A percentile compares a stretch with the other conserved stretches of the same genome.
These are phyloP conservation scores for Rusavskia elegans DNA, from an alignment of 495 filamentous ascomycete species.

Conservation along the genomic window DNA sequence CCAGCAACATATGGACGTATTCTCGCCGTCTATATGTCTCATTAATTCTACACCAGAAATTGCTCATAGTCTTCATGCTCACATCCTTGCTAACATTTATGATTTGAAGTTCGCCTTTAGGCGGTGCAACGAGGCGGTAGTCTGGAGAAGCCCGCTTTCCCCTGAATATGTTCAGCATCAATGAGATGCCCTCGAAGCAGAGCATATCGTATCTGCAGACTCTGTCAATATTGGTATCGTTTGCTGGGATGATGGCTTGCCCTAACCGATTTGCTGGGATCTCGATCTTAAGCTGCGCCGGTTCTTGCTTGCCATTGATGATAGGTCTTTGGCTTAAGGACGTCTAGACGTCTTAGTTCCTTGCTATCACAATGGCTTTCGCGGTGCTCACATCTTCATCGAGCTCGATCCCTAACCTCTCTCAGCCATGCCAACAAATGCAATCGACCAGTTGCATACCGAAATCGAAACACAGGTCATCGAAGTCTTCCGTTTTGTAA, in stretches of 20 bases:
- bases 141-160: constrained; percentile 58
- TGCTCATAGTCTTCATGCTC: constrained; percentile 9
- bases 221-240: not conserved
- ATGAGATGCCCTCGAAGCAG: constrained; percentile 91
- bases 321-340: constrained; percentile 56
- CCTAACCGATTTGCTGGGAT: constrained; percentile 79
- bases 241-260: too few relatives aligned
- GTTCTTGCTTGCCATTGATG: constrained; percentile 64
- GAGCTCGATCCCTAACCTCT: constrained; percentile 60
- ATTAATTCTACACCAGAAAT: not conserved
- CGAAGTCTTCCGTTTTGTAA: constrained; percentile 86
- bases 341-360: constrained; percentile 32
- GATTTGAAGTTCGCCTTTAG: constrained; percentile 56
- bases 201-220: constrained; percentile 79
- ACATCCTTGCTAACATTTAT: constrained; percentile 65
- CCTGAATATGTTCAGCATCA: constrained; percentile 91
- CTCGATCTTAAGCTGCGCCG: constrained; percentile 92
- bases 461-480: constrained; percentile 96
- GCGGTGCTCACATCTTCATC: constrained; percentile 60
- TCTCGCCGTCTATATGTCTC: constrained; percentile 40
- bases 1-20: constrained; percentile 77
- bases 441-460: constrained; percentile 31
- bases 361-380: not conserved
- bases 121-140: constrained; percentile 54
- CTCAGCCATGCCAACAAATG: constrained; percentile 18